Evolutionary conservation across 2,329 filamentous ascomycete species (phyloP), one percentile per base, ranked within the genome.

Genomic region (Orbilia oligospora): DNA sequence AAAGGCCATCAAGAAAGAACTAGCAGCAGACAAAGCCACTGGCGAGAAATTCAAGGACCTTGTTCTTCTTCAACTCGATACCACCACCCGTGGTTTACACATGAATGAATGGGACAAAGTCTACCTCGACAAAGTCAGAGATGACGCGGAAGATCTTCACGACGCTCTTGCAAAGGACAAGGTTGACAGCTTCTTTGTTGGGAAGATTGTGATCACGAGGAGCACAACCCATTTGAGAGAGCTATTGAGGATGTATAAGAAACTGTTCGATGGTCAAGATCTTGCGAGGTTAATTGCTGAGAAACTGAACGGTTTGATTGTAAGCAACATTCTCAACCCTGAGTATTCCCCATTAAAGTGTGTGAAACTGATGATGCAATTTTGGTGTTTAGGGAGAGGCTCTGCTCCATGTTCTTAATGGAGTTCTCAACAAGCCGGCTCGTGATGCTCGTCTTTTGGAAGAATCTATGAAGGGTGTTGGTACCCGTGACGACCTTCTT

Each of bases 321-420:
- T 97, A 88, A 85, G 93, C 91, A 53, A 65, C n/a, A 14, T 36
- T 49, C 20, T 5, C 12, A 16, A 14, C 12, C 49, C 65, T 30
- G 67, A 55, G 72, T 58, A 71, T 36, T 24, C 27, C 22, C 66
- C 38, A 22, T 27, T 58, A 64, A 22, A 33, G 38, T 30, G 38
- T 30, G 48, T 64, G 18, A 58, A 51, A 33, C 27, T 67, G 38
- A 72, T 24, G 38, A 38, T 18, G 5, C 16, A 24, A 5, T 69
- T 5, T 81, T 97, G 3, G 16, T 5, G n/a, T 69, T 6, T 81
- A 97, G 94, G 96, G 96, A 80, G 96, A 99, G 86, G 90, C 97
- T 20, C 90, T 98, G 44, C 93, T 94, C 0, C 96, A 98, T 85
- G 93, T 98, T 81, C 91, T 99, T 83, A 97, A 98, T 85, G 96